A percentile compares a stretch with the other conserved stretches of the same genome.
Evolutionary conservation across 805 yeast species (phyloP).

Genomic region (Lipomyces yamanashiensis): DNA sequence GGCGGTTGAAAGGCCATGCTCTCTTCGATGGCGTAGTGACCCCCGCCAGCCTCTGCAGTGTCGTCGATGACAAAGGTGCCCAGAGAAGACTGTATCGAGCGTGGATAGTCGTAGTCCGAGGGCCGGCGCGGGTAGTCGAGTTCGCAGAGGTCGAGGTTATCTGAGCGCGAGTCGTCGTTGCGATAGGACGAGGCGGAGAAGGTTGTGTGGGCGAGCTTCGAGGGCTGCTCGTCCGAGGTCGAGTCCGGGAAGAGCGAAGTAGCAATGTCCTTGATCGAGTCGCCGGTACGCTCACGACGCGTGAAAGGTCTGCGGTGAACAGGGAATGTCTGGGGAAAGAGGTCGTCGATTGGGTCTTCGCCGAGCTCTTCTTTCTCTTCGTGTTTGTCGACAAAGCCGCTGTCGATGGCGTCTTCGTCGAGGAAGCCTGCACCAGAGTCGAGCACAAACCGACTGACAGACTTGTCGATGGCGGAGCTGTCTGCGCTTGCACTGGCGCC

Average conservation of each 20-base stretch:
- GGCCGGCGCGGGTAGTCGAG: conserved; percentile 13
- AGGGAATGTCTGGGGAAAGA: conserved; percentile 27
- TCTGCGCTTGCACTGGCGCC: not conserved
- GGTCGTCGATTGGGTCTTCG: conserved; percentile 32
- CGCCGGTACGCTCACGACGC: not conserved
- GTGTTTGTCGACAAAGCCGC: conserved; percentile 19
- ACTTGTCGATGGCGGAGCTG: not conserved
- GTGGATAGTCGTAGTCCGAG: conserved; percentile 10
- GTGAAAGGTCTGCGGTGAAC: conserved; percentile 8
- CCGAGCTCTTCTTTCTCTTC: not conserved
- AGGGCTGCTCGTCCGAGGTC: conserved; percentile 8
- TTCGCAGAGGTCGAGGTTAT: conserved; percentile 3
- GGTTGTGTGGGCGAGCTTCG: conserved; percentile 2
- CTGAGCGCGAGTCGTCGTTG: conserved; percentile 9
- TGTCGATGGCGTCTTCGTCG: conserved; percentile 29
- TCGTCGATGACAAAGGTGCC: conserved; percentile 34
- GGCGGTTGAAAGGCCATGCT: conserved; percentile 13
- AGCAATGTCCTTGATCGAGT: not conserved
- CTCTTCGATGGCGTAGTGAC: conserved; percentile 33
- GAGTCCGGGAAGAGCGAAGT: conserved; percentile 2
- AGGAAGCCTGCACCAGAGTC: not conserved
- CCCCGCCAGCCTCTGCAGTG: conserved; percentile 29
- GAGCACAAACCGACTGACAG: not conserved
- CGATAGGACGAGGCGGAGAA: not conserved
- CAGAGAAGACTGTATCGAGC: conserved; percentile 27